phyloP scores from a whole-genome alignment of 2,329 filamentous ascomycete genomes.

The Cladophialophora exuberans region DNA sequence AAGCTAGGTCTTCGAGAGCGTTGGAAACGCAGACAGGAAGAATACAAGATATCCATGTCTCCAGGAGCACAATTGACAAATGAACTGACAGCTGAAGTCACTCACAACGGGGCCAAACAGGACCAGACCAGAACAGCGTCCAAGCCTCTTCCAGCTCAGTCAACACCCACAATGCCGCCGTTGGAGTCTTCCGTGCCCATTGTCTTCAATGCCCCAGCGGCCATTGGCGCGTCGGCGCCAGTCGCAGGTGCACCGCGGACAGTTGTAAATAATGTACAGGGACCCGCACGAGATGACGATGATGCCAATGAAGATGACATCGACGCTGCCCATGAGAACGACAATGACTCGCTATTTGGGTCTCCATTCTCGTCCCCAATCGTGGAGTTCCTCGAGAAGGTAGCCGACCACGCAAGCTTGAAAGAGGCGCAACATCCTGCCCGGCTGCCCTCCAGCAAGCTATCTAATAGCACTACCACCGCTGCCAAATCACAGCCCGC shows the following conservation, averaged over 20 bases:
- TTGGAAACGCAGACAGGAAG: slow-evolving; percentile 25
- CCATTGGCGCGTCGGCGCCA: no score
- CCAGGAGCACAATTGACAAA: slow-evolving; percentile 14
- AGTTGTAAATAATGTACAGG: no score
- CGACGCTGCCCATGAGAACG: no score
- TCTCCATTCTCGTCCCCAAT: slow-evolving; percentile 25
- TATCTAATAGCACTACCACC: not conserved
- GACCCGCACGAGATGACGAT: no score
- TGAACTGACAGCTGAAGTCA: slow-evolving; percentile 7
- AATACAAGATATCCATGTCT: slow-evolving; percentile 21
- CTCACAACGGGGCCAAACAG: not conserved
- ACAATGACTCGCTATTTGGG: slow-evolving; percentile 19
- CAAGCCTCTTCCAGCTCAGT: slow-evolving; percentile 12
- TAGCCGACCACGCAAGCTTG: slow-evolving; percentile 20
- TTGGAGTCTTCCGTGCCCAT: not conserved
- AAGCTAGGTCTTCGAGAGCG: slow-evolving; percentile 19
- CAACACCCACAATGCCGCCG: not conserved
- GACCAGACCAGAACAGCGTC: slow-evolving; percentile 8
- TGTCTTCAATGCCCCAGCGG: not conserved
- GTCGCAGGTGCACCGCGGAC: not conserved
- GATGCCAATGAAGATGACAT: no score
- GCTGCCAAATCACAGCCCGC: not conserved
- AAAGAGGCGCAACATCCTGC: slow-evolving; percentile 7
- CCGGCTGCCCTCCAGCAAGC: not conserved
- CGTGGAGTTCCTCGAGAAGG: slow-evolving; percentile 21